Base-by-base conservation (phyloP, 202 grass and related monocot genomes). In the Eragrostis tef region DNA sequence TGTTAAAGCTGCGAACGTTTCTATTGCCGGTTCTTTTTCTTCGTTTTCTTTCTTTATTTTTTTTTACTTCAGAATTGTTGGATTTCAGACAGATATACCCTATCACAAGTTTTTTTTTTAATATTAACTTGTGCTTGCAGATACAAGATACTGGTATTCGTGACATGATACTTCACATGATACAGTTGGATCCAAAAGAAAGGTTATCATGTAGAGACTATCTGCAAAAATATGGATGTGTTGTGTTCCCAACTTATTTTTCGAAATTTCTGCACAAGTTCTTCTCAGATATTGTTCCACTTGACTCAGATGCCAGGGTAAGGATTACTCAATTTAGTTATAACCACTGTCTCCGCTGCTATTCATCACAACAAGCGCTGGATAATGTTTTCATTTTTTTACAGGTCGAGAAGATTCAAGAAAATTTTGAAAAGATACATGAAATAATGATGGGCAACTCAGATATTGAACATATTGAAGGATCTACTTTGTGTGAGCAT, bases 131-230 rank as follows among this genome's bases (percentile, higher is more conserved):
- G 48, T 87, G 43, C 79, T 75, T 90, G 85, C 87, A 98, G 96
- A 95, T 98, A 89, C 96, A 98, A 91, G 95, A 93, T 86, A 47
- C 65, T 79, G 90, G 88, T 84, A 95, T 98, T 79, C 92, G 82
- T 72, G 91, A 93, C 47, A 95, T 98, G 95, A 91, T 98, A 91
- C 92, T 95, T 89, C 90, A 98, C 82, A 98, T 98, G 95, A 98
- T 95, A 74, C 95, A 98, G 83, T 88, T 98, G 70, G 92, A 98
- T 64, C 92, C 95, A 36, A 87, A 90, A 67, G 85, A 91, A 84
- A 94, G 95, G 88, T 72, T 94, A 56, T 85, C 95, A 43, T 98
- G 90, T 84, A 86, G 86, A 87, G 85, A 70, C 54, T 98, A 95
- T 87, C 86, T 98, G 87, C 84, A 98, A 79, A 93, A 85, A 87